Conservation (phyloP, 2,329 filamentous ascomycete genomes). For the Conoideocrella luteorostrata region DNA sequence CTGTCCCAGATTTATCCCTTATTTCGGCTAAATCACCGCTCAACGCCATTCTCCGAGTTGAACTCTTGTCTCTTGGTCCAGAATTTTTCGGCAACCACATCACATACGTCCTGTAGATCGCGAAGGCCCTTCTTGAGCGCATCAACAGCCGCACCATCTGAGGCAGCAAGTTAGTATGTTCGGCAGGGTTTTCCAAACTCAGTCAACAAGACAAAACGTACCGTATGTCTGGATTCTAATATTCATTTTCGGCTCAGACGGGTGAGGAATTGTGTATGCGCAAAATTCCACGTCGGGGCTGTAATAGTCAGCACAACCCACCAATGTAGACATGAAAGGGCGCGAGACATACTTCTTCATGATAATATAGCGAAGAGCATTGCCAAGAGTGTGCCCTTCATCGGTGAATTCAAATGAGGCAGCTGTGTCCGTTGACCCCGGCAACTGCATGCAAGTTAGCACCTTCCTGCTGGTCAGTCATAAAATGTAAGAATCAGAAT, state of each 20-base stretch:
- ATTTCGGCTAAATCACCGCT: constrained; percentile 18
- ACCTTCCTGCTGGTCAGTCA: not conserved
- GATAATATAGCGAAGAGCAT: constrained; percentile 88
- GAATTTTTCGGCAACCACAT: constrained; percentile 91
- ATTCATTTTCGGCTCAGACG: constrained; percentile 94
- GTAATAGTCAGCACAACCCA: constrained; percentile 9
- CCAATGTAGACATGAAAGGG: not conserved
- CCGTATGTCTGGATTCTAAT: constrained; percentile 95
- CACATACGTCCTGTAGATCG: constrained; percentile 86
- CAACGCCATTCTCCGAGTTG: constrained; percentile 27
- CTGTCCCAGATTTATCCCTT: constrained; percentile 1
- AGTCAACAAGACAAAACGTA: constrained; percentile 37
- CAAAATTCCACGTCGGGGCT: constrained; percentile 97
- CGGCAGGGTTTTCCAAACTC: not conserved
- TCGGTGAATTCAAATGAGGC: constrained; percentile 92
- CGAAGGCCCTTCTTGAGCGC: constrained; percentile 85
- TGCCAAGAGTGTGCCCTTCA: constrained; percentile 93
- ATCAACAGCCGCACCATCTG: constrained; percentile 74
- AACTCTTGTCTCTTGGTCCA: constrained; percentile 44
- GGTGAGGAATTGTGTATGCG: constrained; percentile 95
- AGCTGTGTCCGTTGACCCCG: constrained; percentile 77
- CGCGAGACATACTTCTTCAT: constrained; percentile 80
- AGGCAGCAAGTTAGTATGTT: constrained; percentile 3
- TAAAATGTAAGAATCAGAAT: not conserved
- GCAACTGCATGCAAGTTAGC: constrained; percentile 50